phyloP scores from a whole-genome alignment of 441 rosid genomes.

The Macaranga tanarius region DNA sequence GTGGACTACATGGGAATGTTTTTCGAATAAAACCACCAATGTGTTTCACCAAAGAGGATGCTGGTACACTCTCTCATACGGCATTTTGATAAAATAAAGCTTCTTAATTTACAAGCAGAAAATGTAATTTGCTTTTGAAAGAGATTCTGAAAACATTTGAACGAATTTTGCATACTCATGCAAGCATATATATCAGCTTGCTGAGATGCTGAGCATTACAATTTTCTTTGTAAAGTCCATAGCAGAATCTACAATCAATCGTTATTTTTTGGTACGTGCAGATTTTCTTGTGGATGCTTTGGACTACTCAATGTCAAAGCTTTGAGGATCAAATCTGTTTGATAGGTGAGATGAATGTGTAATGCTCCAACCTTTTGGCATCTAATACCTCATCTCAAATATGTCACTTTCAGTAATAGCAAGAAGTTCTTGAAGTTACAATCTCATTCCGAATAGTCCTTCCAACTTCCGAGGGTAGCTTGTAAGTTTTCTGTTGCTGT shows the following conservation, averaged over 20 bases:
- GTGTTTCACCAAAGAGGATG: constrained; percentile 92
- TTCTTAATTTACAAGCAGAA: not conserved
- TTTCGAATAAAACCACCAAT: constrained; percentile 90
- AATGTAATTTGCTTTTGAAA: not conserved
- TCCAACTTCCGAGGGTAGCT: not conserved
- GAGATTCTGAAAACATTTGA: not conserved
- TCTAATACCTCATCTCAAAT: not conserved
- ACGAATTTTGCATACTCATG: not conserved
- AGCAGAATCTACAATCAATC: not conserved
- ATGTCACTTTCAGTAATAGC: constrained; percentile 17
- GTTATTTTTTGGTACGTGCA: constrained; percentile 30
- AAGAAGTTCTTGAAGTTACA: constrained; percentile 8
- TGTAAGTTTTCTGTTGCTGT: not conserved
- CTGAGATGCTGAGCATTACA: not conserved
- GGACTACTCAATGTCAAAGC: constrained; percentile 69
- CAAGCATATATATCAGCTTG: not conserved
- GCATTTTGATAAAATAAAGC: not conserved
- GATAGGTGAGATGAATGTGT: constrained; percentile 12
- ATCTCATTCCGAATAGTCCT: not conserved
- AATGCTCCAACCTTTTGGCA: constrained; percentile 16
- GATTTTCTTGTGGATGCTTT: constrained; percentile 88
- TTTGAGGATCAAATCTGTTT: constrained; percentile 38
- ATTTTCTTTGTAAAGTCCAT: not conserved
- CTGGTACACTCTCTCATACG: constrained; percentile 45
- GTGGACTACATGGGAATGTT: constrained; percentile 86